Evolutionary conservation across 2,329 filamentous ascomycete species (phyloP).

Genomic region (Aspergillus sp.): DNA sequence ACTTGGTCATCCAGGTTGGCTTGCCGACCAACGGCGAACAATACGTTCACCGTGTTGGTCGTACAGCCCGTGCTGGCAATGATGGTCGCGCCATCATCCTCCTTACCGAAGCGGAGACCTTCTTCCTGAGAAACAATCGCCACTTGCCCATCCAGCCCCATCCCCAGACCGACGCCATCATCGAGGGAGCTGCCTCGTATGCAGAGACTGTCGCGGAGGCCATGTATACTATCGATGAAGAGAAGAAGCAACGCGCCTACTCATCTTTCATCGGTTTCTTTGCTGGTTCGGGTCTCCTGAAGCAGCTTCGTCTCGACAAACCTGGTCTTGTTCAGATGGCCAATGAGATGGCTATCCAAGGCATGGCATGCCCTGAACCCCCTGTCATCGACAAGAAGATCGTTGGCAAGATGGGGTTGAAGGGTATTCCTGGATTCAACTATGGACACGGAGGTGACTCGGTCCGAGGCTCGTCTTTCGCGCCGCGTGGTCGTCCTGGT

Average conservation of each 20-base stretch:
- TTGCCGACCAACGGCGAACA: constrained; percentile 55
- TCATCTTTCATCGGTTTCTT: constrained; percentile 42
- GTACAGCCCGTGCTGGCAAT: constrained; percentile 63
- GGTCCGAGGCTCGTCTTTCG: not conserved
- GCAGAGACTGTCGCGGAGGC: constrained; percentile 31
- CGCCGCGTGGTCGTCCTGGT: constrained; percentile 17
- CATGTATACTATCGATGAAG: constrained; percentile 34
- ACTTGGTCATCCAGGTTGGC: constrained; percentile 52
- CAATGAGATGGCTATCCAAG: constrained; percentile 40
- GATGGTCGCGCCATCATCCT: constrained; percentile 58
- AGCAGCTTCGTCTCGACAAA: constrained; percentile 35
- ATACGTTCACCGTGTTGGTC: constrained; percentile 55
- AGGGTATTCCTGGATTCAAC: constrained; percentile 40
- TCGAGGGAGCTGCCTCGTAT: constrained; percentile 35
- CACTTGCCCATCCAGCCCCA: constrained; percentile 55
- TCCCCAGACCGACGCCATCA: constrained; percentile 43
- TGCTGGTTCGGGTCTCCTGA: constrained; percentile 34
- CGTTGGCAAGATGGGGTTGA: constrained; percentile 44
- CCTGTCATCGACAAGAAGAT: constrained; percentile 41
- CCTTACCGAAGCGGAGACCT: constrained; percentile 55
- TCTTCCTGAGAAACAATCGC: constrained; percentile 53
- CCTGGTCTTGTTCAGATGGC: constrained; percentile 39
- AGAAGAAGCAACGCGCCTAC: constrained; percentile 40
- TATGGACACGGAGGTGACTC: constrained; percentile 26
- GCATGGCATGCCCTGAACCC: constrained; percentile 41